Conservation (phyloP, 768 basidiomycete species). For the Tylopilus rubrobrunneus region DNA sequence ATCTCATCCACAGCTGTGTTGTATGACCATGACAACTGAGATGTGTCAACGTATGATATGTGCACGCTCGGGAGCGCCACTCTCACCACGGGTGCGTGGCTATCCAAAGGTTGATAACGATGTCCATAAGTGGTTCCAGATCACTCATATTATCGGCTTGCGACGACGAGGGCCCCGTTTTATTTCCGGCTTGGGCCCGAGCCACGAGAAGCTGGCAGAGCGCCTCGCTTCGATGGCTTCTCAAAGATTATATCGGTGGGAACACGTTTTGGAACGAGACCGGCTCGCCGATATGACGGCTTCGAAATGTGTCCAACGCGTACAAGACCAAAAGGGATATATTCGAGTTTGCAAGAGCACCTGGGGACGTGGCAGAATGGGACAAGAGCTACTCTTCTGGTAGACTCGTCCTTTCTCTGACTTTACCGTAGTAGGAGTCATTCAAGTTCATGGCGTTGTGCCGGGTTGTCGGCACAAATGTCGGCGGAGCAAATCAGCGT, state of each 20-base stretch:
- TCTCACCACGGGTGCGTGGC: conserved; percentile 34
- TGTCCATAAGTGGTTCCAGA: conserved; percentile 34
- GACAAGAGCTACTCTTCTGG: conserved; percentile 76
- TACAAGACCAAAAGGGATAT: conserved; percentile 65
- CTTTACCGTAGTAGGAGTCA: background rate
- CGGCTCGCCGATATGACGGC: conserved; percentile 42
- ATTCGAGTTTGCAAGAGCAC: conserved; percentile 75
- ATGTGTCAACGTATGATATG: conserved; percentile 44
- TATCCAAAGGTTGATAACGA: background rate
- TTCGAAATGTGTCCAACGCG: conserved; percentile 56
- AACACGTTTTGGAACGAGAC: conserved; percentile 40
- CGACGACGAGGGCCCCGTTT: conserved; percentile 51
- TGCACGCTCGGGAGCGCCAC: too few species aligned
- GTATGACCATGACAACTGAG: conserved; percentile 42
- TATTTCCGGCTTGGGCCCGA: conserved; percentile 74
- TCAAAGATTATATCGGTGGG: conserved; percentile 74
- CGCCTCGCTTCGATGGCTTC: conserved; percentile 79
- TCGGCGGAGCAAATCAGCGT: conserved; percentile 35
- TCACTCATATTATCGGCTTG: conserved; percentile 66
- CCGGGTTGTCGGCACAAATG: background rate
- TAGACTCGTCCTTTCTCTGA: conserved; percentile 27
- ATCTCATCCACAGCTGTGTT: too few species aligned
- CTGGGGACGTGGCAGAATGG: conserved; percentile 70
- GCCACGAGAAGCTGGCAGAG: conserved; percentile 62
- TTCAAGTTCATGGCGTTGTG: conserved; percentile 4